Evolutionary conservation across 345 rosid genomes (phyloP).

Genomic region (Camelina neglecta): DNA sequence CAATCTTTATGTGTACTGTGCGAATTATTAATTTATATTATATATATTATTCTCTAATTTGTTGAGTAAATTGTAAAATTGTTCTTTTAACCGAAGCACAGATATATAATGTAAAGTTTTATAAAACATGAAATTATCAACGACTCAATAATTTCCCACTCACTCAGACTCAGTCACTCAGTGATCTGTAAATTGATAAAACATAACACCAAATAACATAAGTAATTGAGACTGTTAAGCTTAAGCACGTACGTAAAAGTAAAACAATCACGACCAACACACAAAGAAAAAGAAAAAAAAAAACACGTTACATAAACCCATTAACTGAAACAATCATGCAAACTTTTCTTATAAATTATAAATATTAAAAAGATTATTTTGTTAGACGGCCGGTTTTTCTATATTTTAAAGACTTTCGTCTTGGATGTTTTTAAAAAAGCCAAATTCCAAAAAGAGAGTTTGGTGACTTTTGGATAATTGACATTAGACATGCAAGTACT

Average conservation of each 20-base stretch:
- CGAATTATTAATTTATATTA: neutral
- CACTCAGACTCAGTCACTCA: neutral
- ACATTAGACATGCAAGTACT: constrained; percentile 40
- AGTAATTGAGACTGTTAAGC: no score
- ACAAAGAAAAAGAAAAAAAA: no score
- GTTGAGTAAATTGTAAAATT: neutral
- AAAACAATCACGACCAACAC: no score
- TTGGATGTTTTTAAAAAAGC: neutral
- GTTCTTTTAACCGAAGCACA: neutral
- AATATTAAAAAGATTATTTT: no score
- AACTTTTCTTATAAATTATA: neutral
- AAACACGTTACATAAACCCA: no score
- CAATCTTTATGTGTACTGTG: neutral
- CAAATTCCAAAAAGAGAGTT: neutral
- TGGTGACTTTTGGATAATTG: constrained; percentile 30
- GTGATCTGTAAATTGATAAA: neutral
- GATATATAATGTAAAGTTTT: neutral
- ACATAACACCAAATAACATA: no score
- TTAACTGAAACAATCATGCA: no score
- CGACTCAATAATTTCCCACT: no score
- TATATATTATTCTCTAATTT: neutral
- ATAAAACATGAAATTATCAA: neutral
- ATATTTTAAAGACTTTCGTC: neutral
- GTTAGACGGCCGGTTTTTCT: no score
- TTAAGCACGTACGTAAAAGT: no score